Conservation (phyloP, 2,329 filamentous ascomycete genomes). For the Coniochaeta hoffmannii region DNA sequence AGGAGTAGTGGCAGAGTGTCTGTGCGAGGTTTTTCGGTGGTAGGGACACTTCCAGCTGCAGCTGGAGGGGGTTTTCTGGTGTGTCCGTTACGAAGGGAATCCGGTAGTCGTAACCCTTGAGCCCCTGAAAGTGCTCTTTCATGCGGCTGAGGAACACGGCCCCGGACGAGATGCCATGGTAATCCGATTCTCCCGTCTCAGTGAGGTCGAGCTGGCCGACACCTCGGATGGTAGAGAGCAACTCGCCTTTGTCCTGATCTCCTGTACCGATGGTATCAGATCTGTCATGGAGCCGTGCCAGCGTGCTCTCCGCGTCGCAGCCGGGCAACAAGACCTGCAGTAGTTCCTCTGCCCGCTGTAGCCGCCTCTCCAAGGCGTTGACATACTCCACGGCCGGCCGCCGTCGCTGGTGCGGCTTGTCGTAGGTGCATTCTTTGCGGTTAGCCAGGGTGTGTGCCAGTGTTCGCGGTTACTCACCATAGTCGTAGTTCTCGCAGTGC, state of each 20-base stretch:
- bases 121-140: conserved; percentile 76
- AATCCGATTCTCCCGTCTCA: conserved; percentile 88
- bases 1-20: conserved; percentile 45
- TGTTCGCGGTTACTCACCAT: conserved; percentile 52
- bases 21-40: conserved; percentile 54
- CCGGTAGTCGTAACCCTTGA: conserved; percentile 59
- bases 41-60: conserved; percentile 57
- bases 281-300: conserved; percentile 77
- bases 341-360: conserved; percentile 76
- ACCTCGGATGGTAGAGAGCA: too few relatives aligned
- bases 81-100: conserved; percentile 53
- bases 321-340: conserved; percentile 75
- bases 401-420: conserved; percentile 86
- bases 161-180: conserved; percentile 88
- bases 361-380: conserved; percentile 74
- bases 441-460: conserved; percentile 17
- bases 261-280: conserved; percentile 85
- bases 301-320: conserved; percentile 42
- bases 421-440: conserved; percentile 83
- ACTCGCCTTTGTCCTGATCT: too few relatives aligned
- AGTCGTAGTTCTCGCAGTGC: conserved; percentile 96
- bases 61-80: conserved; percentile 33
- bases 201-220: conserved; percentile 93
- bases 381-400: conserved; percentile 88
- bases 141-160: conserved; percentile 81